phyloP scores from a whole-genome alignment of 495 filamentous ascomycete genomes.

The Penicillium daleae region DNA sequence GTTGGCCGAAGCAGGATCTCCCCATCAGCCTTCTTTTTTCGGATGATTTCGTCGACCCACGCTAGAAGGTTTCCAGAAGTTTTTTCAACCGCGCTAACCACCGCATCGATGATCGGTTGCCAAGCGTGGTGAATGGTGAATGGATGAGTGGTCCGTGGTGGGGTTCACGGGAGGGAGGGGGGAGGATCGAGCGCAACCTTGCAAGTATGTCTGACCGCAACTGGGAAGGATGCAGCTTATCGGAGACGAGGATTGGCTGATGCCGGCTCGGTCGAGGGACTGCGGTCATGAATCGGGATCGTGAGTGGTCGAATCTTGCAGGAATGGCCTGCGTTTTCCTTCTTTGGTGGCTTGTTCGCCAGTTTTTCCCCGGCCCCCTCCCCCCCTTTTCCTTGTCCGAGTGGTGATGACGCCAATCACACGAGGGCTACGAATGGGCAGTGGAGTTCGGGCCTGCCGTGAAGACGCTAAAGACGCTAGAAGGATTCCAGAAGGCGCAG shows the following conservation, averaged over 20 bases:
- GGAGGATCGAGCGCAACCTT: conserved; percentile 22
- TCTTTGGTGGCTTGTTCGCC: neutral
- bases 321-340: neutral
- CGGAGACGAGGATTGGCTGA: conserved; percentile 13
- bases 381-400: neutral
- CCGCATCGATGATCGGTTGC: conserved; percentile 15
- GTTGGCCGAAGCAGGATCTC: neutral
- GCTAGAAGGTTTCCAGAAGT: conserved; percentile 35
- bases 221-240: conserved; percentile 22
- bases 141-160: neutral
- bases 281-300: neutral
- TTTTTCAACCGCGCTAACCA: conserved; percentile 5
- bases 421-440: neutral
- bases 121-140: conserved; percentile 1
- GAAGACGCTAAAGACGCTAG: conserved; percentile 12
- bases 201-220: conserved; percentile 27
- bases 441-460: conserved; percentile 13
- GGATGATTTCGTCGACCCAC: conserved; percentile 7
- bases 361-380: neutral
- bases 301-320: neutral
- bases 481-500: conserved; percentile 15
- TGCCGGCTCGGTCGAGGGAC: neutral
- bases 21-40: conserved; percentile 2
- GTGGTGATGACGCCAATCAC: conserved; percentile 18
- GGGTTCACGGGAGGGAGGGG: neutral